A percentile compares a stretch with the other conserved stretches of the same genome.
These are phyloP conservation scores for Sequoia sempervirens DNA, from an alignment of 75 land plant species.

Conservation along the genomic window DNA sequence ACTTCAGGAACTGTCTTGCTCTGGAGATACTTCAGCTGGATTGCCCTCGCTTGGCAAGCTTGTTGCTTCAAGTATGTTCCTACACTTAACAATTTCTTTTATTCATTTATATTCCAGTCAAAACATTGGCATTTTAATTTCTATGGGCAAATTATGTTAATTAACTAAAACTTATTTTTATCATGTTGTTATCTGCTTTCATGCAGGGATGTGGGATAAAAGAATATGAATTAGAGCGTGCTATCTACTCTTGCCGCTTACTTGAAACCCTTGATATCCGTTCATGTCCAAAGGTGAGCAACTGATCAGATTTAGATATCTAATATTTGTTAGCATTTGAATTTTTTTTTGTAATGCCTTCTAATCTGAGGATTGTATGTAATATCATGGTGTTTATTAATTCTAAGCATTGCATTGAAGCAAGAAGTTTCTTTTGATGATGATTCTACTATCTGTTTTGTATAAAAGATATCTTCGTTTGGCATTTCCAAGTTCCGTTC, in stretches of 20 bases:
- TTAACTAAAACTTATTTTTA: background rate
- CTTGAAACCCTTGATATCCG: constrained; percentile 90
- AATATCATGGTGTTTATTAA: too few relatives aligned
- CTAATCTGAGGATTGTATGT: background rate
- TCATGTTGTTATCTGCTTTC: background rate
- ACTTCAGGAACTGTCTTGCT: constrained; percentile 72
- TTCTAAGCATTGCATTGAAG: background rate
- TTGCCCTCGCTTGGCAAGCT: constrained; percentile 78
- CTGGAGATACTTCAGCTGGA: constrained; percentile 71
- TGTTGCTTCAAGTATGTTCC: constrained; percentile 72
- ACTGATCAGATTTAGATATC: background rate
- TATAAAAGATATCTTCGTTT: constrained; percentile 21
- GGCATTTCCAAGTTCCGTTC: constrained; percentile 34
- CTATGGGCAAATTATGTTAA: background rate
- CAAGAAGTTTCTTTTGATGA: background rate
- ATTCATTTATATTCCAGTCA: background rate
- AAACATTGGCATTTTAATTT: background rate
- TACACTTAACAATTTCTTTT: background rate
- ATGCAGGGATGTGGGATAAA: constrained; percentile 73
- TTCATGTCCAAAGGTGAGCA: constrained; percentile 76
- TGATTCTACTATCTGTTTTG: background rate
- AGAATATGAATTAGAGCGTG: constrained; percentile 53
- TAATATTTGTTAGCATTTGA: background rate
- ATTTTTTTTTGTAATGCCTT: background rate
- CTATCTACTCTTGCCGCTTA: constrained; percentile 57